Conservation (phyloP, 306 rosid genomes). For the Pterocarpus macrocarpus region DNA sequence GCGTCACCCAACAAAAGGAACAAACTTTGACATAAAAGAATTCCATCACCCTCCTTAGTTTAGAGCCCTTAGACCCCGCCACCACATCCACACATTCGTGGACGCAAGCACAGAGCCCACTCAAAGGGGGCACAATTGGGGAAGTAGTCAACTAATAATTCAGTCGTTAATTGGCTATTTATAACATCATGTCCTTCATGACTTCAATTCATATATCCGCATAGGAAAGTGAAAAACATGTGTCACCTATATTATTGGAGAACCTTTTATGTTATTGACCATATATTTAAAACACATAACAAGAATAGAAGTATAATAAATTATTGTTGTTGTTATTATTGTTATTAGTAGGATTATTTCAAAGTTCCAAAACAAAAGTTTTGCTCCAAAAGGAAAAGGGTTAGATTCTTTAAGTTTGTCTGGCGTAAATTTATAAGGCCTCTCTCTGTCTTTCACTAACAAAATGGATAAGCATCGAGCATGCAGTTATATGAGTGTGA, state of each 20-base stretch:
- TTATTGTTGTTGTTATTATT: not conserved
- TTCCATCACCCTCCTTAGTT: constrained; percentile 48
- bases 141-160: constrained; percentile 33
- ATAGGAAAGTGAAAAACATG: constrained; percentile 29
- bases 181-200: constrained; percentile 34
- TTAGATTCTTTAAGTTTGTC: constrained; percentile 34
- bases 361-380: constrained; percentile 35
- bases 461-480: constrained; percentile 52
- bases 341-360: not conserved
- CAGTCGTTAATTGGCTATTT: constrained; percentile 38
- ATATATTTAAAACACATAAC: constrained; percentile 8
- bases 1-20: constrained; percentile 59
- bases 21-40: constrained; percentile 44
- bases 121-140: constrained; percentile 39
- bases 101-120: constrained; percentile 35
- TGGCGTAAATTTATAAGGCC: constrained; percentile 36
- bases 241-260: constrained; percentile 32
- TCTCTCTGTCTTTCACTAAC: constrained; percentile 20
- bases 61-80: constrained; percentile 44
- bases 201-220: constrained; percentile 32
- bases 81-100: constrained; percentile 37
- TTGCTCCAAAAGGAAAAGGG: constrained; percentile 41
- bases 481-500: constrained; percentile 34
- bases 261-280: constrained; percentile 23
- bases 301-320: not conserved